Base-by-base conservation (phyloP, 768 basidiomycete species). In the Polyporus arcularius region DNA sequence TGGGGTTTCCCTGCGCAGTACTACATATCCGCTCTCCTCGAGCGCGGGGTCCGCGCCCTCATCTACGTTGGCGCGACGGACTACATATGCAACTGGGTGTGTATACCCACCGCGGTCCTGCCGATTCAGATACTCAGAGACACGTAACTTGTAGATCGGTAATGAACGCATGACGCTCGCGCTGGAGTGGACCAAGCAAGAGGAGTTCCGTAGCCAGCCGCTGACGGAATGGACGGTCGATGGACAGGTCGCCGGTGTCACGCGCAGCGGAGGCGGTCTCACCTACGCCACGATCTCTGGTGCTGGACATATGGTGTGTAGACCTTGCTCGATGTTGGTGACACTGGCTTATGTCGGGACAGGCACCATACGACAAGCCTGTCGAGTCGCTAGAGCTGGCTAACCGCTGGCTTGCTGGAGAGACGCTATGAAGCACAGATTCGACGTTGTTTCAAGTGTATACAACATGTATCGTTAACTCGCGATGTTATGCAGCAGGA, bases 221-320 rank as follows among this genome's bases (percentile, higher is more conserved):
- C 72, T 85, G 68, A 73, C 75, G 47, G 76, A 83, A 10, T 91
- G 88, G 88, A 66, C 67, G 2, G 80, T 88, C 15, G 75, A 81
- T 49, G 85, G 82, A 1, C 68, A 79, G 53, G 69, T 70, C 8
- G 88, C 79, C 0, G 89, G 89, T 3, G 73, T 76, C 64, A 83
- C 82, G 39, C 81, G 85, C 65, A 78, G 75, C 49, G 78, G 78
- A 28, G 79, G 78, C 5, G 82, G 81, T 9, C 72, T 93, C 55
- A 88, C 85, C 11, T 89, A 85, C 70, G 82, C 79, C 6, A 87
- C 83, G 0, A 75, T 89, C 46, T 72, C 80, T 42, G 86, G 79
- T 10, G 89, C 88, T 16, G 90, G 90, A n/a, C 90, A 92, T 75
- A 88, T 88, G 87, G 87, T 87, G 42, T 45, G 65, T 38, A 1